These are phyloP conservation scores for Coemansia biformis DNA, from an alignment of 192 early-diverging fungal genomes.

Conservation along the genomic window DNA sequence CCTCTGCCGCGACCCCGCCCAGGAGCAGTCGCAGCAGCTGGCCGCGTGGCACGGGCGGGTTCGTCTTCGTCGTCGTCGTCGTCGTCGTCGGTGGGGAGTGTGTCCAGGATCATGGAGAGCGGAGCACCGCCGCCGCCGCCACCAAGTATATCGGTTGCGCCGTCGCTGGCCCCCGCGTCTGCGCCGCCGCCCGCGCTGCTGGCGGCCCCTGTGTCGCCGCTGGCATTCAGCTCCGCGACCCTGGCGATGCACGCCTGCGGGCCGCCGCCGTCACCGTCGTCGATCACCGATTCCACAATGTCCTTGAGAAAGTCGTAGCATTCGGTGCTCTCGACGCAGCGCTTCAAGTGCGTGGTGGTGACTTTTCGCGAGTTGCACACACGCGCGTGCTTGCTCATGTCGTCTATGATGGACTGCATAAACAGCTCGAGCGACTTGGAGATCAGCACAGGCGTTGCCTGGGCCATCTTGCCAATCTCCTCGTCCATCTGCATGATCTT, in stretches of 20 bases:
- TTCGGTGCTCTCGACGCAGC: conserved; percentile 66
- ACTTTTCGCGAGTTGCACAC: conserved; percentile 75
- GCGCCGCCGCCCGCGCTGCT: not conserved
- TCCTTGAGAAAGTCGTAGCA: conserved; percentile 94
- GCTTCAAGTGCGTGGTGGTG: conserved; percentile 80
- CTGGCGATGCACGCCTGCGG: conserved; percentile 33
- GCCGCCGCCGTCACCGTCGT: conserved; percentile 54
- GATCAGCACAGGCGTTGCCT: conserved; percentile 92
- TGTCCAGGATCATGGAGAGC: conserved; percentile 43
- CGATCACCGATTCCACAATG: conserved; percentile 75
- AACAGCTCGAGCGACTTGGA: conserved; percentile 88
- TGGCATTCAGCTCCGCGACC: conserved; percentile 33
- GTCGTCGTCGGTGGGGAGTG: conserved; percentile 20
- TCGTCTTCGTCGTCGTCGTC: conserved; percentile 16
- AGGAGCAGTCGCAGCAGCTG: conserved; percentile 7
- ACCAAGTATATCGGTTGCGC: conserved; percentile 15
- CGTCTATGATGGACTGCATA: conserved; percentile 87
- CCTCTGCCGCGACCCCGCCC: conserved; percentile 37
- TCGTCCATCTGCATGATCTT: conserved; percentile 99
- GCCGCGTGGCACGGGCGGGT: too few relatives aligned
- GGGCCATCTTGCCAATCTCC: conserved; percentile 97
- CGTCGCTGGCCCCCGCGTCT: conserved; percentile 1
- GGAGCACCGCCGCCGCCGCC: conserved; percentile 49
- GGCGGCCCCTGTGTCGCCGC: not conserved
- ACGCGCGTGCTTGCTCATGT: conserved; percentile 77